Conservation (phyloP, 2,329 filamentous ascomycete genomes). For the Sporothrix pseudoabietina region DNA sequence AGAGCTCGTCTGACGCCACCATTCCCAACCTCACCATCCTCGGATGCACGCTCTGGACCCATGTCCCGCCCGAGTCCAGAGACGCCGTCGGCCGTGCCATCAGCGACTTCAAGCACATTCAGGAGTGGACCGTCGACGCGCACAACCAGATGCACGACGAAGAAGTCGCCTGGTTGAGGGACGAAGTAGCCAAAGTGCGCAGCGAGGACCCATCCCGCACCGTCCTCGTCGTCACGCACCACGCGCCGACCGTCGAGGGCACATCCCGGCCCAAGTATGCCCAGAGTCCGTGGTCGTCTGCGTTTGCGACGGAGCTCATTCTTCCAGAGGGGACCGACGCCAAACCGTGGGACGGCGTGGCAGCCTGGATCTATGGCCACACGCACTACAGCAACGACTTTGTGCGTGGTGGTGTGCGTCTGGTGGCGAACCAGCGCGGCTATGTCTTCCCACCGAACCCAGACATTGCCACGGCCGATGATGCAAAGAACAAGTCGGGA, state of each 20-base stretch:
- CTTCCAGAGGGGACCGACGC: conserved; percentile 13
- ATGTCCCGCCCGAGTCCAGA: conserved; percentile 46
- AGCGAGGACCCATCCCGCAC: neutral
- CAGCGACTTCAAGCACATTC: conserved; percentile 57
- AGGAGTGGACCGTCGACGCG: conserved; percentile 51
- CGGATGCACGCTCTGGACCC: conserved; percentile 61
- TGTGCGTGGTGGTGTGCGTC: conserved; percentile 39
- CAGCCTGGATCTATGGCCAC: conserved; percentile 54
- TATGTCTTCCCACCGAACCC: conserved; percentile 21
- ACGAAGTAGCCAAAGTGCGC: neutral
- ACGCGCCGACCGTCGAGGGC: conserved; percentile 49
- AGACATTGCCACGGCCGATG: neutral
- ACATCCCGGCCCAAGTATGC: conserved; percentile 46
- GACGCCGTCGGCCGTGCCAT: conserved; percentile 49
- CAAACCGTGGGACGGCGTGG: conserved; percentile 30
- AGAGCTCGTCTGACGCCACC: neutral
- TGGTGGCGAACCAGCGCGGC: conserved; percentile 49
- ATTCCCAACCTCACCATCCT: conserved; percentile 43
- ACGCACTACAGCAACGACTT: conserved; percentile 51
- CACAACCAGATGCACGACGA: conserved; percentile 53
- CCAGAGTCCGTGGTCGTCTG: conserved; percentile 47
- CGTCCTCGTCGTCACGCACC: conserved; percentile 58
- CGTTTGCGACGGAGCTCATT: conserved; percentile 56
- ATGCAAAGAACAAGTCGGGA: neutral
- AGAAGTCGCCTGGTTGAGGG: conserved; percentile 50